These are phyloP conservation scores for Alternaria triticimaculans DNA, from an alignment of 2,329 filamentous ascomycete genomes.

Conservation along the genomic window DNA sequence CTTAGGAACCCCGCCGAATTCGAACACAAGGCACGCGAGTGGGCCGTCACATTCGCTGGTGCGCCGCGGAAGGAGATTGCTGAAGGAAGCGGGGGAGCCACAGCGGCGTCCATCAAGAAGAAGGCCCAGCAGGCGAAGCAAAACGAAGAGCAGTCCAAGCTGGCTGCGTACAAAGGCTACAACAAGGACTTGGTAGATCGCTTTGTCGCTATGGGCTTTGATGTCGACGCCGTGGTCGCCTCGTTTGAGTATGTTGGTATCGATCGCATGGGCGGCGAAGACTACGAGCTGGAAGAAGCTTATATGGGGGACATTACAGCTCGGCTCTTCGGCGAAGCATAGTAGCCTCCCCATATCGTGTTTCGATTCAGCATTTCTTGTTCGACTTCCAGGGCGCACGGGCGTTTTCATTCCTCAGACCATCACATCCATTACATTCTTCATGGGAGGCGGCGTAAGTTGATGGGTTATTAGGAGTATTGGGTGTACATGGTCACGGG, in stretches of 20 bases:
- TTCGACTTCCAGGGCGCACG: neutral
- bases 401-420: neutral
- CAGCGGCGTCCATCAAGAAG: conserved; percentile 60
- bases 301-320: conserved; percentile 92
- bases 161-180: conserved; percentile 79
- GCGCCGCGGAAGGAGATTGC: conserved; percentile 68
- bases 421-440: neutral
- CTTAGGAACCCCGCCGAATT: conserved; percentile 80
- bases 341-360: neutral
- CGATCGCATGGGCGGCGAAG: conserved; percentile 75
- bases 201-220: conserved; percentile 91
- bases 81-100: conserved; percentile 61
- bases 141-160: conserved; percentile 64
- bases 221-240: conserved; percentile 82
- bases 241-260: conserved; percentile 85
- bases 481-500: neutral
- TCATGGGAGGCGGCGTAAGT: neutral
- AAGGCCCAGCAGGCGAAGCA: conserved; percentile 63
- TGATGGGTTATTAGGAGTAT: neutral
- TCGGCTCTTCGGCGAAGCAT: conserved; percentile 77
- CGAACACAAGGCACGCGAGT: conserved; percentile 82
- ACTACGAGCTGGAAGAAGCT: conserved; percentile 87
- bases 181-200: conserved; percentile 81
- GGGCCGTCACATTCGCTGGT: conserved; percentile 83
- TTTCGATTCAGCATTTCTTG: neutral